phyloP scores from a whole-genome alignment of 139 green algal species.

The Picochlorum costavermella region DNA sequence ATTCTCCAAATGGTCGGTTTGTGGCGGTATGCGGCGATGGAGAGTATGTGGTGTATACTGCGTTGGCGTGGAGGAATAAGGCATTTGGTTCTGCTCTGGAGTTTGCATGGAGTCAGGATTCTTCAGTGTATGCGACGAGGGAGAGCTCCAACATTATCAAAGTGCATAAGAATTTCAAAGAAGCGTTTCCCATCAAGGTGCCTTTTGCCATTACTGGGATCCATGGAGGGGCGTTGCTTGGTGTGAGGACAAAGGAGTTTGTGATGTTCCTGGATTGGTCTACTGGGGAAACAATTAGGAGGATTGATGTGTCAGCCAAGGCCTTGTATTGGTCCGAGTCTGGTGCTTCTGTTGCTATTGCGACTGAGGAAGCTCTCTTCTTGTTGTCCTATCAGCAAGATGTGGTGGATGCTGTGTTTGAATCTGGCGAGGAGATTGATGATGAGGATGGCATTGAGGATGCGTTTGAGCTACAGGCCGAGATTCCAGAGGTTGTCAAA shows the following conservation, averaged over 20 bases:
- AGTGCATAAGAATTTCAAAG: slow-evolving; percentile 70
- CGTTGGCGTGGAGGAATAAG: slow-evolving; percentile 98
- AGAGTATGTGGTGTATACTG: slow-evolving; percentile 99
- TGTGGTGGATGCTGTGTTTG: slow-evolving; percentile 52
- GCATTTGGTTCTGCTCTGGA: slow-evolving; percentile 81
- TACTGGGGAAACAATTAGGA: slow-evolving; percentile 61
- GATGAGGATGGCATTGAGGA: slow-evolving; percentile 89
- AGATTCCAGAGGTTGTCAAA: slow-evolving; percentile 68
- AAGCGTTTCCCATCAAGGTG: slow-evolving; percentile 66
- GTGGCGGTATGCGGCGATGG: slow-evolving; percentile 85
- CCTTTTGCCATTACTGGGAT: slow-evolving; percentile 79
- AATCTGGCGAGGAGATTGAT: slow-evolving; percentile 47
- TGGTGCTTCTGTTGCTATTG: slow-evolving; percentile 77
- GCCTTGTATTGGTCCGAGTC: slow-evolving; percentile 82
- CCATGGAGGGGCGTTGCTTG: slow-evolving; percentile 79
- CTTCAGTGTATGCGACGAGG: slow-evolving; percentile 78
- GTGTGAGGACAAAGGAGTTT: slow-evolving; percentile 72
- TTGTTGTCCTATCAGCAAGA: slow-evolving; percentile 70
- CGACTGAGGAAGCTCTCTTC: slow-evolving; percentile 75
- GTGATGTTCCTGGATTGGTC: slow-evolving; percentile 97
- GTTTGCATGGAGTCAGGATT: slow-evolving; percentile 89
- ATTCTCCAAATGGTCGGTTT: slow-evolving; percentile 97
- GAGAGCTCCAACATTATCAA: slow-evolving; percentile 26
- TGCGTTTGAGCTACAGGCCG: slow-evolving; percentile 90
- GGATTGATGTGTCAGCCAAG: slow-evolving; percentile 80